Percentiles rank a stretch among this genome's conserved stretches.
These are phyloP conservation scores for Lipomyces orientalis DNA, from an alignment of 805 yeast genomes.

Conservation along the genomic window DNA sequence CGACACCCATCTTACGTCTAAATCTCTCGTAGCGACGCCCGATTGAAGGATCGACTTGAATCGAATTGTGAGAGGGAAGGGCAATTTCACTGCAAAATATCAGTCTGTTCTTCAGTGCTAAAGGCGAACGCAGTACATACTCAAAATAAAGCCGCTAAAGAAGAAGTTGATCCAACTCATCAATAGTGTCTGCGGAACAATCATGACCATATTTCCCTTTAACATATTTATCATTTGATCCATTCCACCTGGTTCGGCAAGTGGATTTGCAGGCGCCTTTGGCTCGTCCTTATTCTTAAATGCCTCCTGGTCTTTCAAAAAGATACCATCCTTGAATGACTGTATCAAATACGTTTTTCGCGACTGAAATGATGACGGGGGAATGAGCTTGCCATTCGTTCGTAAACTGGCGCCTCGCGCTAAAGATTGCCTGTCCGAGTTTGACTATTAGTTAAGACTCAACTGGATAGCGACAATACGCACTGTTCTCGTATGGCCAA, in stretches of 20 bases:
- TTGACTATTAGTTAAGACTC: conserved; percentile 12
- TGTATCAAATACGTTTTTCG: conserved; percentile 58
- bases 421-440: conserved; percentile 56
- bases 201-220: conserved; percentile 80
- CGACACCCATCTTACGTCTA: conserved; percentile 90
- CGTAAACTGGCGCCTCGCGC: conserved; percentile 64
- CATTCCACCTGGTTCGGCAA: conserved; percentile 70
- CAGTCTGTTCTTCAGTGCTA: background rate
- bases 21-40: conserved; percentile 81
- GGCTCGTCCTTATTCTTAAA: conserved; percentile 34
- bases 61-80: conserved; percentile 87
- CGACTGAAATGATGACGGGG: conserved; percentile 57
- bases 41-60: conserved; percentile 92
- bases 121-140: conserved; percentile 39
- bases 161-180: conserved; percentile 97
- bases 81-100: conserved; percentile 67
- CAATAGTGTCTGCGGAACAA: conserved; percentile 87
- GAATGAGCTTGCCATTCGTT: conserved; percentile 58
- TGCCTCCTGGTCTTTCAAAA: conserved; percentile 57
- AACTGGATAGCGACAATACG: conserved; percentile 9
- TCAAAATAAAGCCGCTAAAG: conserved; percentile 73
- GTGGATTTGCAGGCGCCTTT: conserved; percentile 55
- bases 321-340: conserved; percentile 59
- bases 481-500: conserved; percentile 61
- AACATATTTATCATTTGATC: conserved; percentile 79